Evolutionary conservation across 2,329 filamentous ascomycete genomes (phyloP), one percentile per base, ranked within the genome.

Genomic region (Aspergillaceae sp.): DNA sequence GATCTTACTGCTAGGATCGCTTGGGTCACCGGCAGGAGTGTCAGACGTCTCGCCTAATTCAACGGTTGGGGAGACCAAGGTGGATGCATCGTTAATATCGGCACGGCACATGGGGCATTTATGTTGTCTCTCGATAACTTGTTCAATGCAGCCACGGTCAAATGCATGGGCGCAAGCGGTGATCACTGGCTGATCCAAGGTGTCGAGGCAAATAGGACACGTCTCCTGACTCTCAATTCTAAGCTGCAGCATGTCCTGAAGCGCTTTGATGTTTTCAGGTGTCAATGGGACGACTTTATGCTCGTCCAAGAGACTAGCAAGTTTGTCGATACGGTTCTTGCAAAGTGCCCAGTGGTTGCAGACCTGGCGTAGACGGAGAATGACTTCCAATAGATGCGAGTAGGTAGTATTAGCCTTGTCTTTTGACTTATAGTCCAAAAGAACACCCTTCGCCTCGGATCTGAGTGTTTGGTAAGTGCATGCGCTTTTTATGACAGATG

Each of bases 261-360:
- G 71, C 7, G 87, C 79, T 19, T 75, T 75, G 26, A 78, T 71
- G 58, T 91, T 94, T 62, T 88, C 83, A 0, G 79, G 75, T 2
- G 80, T 91, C 27, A 94, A 73, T 0, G 77, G 74, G 0, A 94
- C 82, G 1, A 83, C 73, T 41, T 80, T 78, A 53, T 85, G 73
- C 10, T 78, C 75, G 38, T 87, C 83, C 2, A 94, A 73, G 2
- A 86, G 71, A 19, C 77, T 72, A 60, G 91, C 73, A 26, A 94
- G 74, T n/a, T 82, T 79, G 7, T 78, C 76, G n/a, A 94, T 75
- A 8, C 86, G 82, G 30, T 84, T 75, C 42, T 82, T 84, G 59
- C 86, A 87, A 7, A 96, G 76, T 6, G 84, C 83, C 87, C 87
- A 94, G 62, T 94, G 89, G 53, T 91, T 89, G 67, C 89, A 95